Base-by-base conservation (phyloP, 129 eudicot species). In the Flaveria bidentis region DNA sequence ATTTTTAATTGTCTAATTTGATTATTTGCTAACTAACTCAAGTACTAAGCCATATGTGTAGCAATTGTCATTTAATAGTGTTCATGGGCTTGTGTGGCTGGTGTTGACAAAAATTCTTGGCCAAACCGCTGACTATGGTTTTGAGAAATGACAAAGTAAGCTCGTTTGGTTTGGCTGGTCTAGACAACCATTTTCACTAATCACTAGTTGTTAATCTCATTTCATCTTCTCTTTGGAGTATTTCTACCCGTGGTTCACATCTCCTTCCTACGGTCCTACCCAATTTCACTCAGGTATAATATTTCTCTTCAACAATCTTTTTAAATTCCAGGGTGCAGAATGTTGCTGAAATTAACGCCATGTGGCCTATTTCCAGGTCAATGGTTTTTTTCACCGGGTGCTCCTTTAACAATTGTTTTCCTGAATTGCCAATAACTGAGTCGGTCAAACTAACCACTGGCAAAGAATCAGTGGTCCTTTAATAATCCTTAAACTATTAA, bases 201-300 rank as follows among this genome's bases (percentile, higher is more conserved):
- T 26, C 92, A 55, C 79, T 86, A 5, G 55, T 65, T 66, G 74
- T 80, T 46, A 85, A 28, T 14, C 87, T 96, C 41, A 80, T 85
- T 67, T 82, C 96, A 7, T 90, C 98, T 0, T 97, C 98, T 49
- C 87, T 93, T 76, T 93, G 98, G 98, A 90, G 72, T 74, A 71
- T 90, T 42, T 2, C 3, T 2, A 28, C 30, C 30, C 4, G 3
- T 76, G 76, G 79, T 62, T 74, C 78, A 44, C 86, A 84, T 53
- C 89, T 23, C 76, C 76, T 75, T 76, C 74, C 76, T 23, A 23
- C 25, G 25, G 25, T 23, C 25, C 25, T 72, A 47, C 74, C 64
- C 67, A 83, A 46, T 64, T 81, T 42, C 63, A 79, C 61, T 51
- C 87, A 67, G 91, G 47, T 44, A 44, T 44, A 26, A 26, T 26